Base-by-base conservation (phyloP, 805 yeast genomes). In the Cyberlindnera mrakii region DNA sequence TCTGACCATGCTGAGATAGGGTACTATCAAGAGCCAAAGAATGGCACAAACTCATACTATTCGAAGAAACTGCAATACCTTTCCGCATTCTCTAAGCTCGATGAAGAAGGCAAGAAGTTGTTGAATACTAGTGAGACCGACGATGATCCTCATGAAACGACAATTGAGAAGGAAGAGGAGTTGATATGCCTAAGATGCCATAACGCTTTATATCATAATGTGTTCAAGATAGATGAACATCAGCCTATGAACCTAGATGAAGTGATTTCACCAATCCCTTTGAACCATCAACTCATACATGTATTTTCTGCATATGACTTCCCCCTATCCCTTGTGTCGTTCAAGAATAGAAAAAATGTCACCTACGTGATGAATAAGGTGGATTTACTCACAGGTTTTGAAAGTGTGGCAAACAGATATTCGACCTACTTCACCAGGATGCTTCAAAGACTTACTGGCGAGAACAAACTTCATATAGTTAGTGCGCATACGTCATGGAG, bases 231-330 rank as follows among this genome's bases (percentile, higher is more conserved):
- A 0, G 53, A 59, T 1, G 68, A 72, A 13, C 69, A 65, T 18
- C 57, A 58, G 30, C 57, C 57, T 8, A 49, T 58, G 38, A 50
- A 66, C 2, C 51, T 60, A 3, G 53, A 58, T 1, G 59, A 63
- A 5, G 60, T 72, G 2, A 40, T 67, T 43, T 49, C 52, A 5
- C 39, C 43, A 3, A 50, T 67, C 18, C 87, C 80, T 3, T 54
- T 52, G 4, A 51, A 60, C 29, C 72, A 77, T 4, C 69, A 70
- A 8, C 51, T 83, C 1, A 71, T 82, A 3, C 80, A 83, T 54
- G 77, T 85, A 1, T 66, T 82, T 9, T 80, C 84, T 30, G 78
- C 84, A 1, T 59, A 72, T 13, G 95, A 86, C 50, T 85, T 86
- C 55, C 96, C 96, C 1, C 63, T 82, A 33, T 57, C 60, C 1